Base-by-base conservation (phyloP, 1,284 basidiomycete species). In the Fistulinella staudtii region DNA sequence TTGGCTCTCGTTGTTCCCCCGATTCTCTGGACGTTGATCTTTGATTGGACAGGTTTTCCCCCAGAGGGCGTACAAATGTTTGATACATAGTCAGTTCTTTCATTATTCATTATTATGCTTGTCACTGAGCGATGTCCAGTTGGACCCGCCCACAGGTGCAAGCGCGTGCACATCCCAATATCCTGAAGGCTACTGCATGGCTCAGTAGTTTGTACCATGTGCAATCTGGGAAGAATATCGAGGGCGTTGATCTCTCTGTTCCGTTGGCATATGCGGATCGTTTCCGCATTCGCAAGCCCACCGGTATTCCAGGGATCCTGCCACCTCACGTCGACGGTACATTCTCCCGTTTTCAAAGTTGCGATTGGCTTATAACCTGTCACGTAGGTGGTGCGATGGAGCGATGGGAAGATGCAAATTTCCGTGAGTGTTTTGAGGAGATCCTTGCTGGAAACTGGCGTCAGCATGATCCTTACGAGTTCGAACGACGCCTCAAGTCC, bases 181-280 rank as follows among this genome's bases (percentile, higher is more conserved):
- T 85, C n/a, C 67, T 91, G 10, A 74, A 74, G 14, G 74, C 74
- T 0, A 71, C 72, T 20, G 66, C 68, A 0, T 86, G 79, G 79
- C 66, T 87, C 22, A 86, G 84, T 63, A 75, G 77, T 21, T 63
- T 85, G 25, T 86, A 84, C 54, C 75, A 77, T 42, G 53, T 64
- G 28, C 70, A 71, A 39, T 60, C 67, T 3, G 62, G 66, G 33
- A 48, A 56, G 40, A 44, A 54, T 45, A 52, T 72, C 2, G 71
- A 77, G 10, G 75, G 77, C 11, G 82, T 90, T 13, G 82, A 87
- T 45, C 71, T 90, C 24, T 68, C 71, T 4, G 76, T 77, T 3
- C 83, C 89, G 6, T 69, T 93, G 40, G 77, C 70, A 18, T 94
- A 94, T 53, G 87, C 83, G 0, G 91, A 93, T 63, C 74, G 91